Evolutionary conservation across 225 moss, liverwort and hornwort genomes (phyloP).

Genomic region (Climacium dendroides): DNA sequence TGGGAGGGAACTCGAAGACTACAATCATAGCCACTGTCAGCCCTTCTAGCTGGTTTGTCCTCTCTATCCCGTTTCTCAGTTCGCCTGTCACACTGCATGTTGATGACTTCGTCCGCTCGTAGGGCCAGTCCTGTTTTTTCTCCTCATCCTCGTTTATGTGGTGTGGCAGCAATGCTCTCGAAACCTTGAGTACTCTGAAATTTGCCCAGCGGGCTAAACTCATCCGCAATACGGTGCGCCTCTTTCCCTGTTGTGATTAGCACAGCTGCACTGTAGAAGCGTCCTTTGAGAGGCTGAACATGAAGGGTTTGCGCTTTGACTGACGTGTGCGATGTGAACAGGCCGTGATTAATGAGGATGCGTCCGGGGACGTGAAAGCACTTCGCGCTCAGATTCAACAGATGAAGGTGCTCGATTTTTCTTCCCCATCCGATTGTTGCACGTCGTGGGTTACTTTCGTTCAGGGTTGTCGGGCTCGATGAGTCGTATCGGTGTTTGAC

Average conservation of each 20-base stretch:
- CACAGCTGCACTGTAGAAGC: background rate
- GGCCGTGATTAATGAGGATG: slow-evolving; percentile 91
- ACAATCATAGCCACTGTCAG: slow-evolving; percentile 93
- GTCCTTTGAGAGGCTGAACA: background rate
- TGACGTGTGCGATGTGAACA: slow-evolving; percentile 3
- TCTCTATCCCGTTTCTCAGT: background rate
- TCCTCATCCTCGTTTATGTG: background rate
- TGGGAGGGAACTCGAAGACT: slow-evolving; percentile 95
- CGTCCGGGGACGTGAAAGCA: slow-evolving; percentile 75
- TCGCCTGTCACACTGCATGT: background rate
- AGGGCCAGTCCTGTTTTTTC: background rate
- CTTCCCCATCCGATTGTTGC: background rate
- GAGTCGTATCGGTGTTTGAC: background rate
- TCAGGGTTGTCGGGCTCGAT: background rate
- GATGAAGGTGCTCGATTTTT: slow-evolving; percentile 40
- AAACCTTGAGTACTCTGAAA: slow-evolving; percentile 86
- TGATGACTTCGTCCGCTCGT: background rate
- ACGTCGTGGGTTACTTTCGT: background rate
- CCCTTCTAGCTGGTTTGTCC: slow-evolving; percentile 78
- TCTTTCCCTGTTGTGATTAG: background rate
- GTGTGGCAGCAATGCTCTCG: slow-evolving; percentile 54
- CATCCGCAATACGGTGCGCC: slow-evolving; percentile 76
- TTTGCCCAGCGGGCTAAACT: slow-evolving; percentile 93
- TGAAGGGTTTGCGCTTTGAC: background rate
- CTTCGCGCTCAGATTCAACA: slow-evolving; percentile 77